A percentile compares a stretch with the other conserved stretches of the same genome.
Conservation (phyloP, 176 grass and related monocot species). For the Rhynchospora pubera region DNA sequence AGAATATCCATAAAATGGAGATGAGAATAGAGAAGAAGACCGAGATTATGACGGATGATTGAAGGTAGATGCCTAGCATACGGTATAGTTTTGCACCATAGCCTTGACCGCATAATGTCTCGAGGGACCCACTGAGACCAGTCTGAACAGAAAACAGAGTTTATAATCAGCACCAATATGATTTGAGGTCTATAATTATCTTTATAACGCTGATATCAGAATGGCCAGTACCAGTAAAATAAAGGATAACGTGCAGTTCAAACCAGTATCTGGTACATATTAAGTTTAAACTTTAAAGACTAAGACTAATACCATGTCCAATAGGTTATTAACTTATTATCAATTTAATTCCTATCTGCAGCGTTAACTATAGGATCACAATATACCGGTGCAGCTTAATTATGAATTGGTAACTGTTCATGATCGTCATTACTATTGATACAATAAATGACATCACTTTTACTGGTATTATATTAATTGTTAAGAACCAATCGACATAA, state of each 20-base stretch:
- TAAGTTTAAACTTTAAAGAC: too few relatives aligned
- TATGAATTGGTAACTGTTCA: neutral
- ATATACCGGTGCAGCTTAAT: neutral
- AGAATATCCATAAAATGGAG: conserved; percentile 60
- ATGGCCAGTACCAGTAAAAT: neutral
- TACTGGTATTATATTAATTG: neutral
- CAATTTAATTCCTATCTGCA: too few relatives aligned
- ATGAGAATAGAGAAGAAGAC: conserved; percentile 35
- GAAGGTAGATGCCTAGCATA: conserved; percentile 74
- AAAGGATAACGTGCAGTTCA: neutral
- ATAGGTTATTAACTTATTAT: neutral
- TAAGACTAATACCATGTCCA: neutral
- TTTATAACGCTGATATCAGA: neutral
- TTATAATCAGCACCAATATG: neutral
- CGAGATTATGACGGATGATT: conserved; percentile 57
- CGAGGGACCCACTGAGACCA: conserved; percentile 70
- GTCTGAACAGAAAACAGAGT: conserved; percentile 29
- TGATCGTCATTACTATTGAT: neutral
- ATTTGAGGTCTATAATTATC: neutral
- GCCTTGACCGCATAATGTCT: conserved; percentile 84
- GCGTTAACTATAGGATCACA: neutral
- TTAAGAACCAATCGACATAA: neutral
- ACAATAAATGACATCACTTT: neutral
- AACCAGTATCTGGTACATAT: neutral
- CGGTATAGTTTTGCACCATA: conserved; percentile 56